Conservation (phyloP, 2,329 filamentous ascomycete genomes). For the Elsinoe arachidis region DNA sequence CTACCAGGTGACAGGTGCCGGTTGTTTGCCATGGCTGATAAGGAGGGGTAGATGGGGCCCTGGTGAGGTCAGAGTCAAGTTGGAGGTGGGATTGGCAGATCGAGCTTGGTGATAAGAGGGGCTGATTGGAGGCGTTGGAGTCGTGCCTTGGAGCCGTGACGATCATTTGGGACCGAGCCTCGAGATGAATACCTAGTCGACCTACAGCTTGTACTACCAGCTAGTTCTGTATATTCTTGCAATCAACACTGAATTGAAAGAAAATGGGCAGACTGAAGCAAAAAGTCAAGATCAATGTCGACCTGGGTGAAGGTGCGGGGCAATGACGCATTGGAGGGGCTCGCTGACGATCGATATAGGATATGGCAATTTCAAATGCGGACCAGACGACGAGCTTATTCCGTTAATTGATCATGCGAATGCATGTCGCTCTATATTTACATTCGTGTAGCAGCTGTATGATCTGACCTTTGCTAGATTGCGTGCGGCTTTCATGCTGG, state of each 20-base stretch:
- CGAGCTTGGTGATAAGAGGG: conserved; percentile 3
- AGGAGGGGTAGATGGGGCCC: conserved; percentile 7
- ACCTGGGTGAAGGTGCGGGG: conserved; percentile 40
- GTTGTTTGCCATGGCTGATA: neutral
- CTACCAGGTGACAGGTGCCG: conserved; percentile 2
- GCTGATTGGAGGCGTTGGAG: neutral
- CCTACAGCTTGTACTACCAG: too few species aligned
- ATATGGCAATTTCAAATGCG: conserved; percentile 43
- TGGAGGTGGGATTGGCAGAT: neutral
- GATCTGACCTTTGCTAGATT: neutral
- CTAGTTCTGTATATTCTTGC: too few species aligned
- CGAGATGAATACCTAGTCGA: too few species aligned
- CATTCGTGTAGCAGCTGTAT: conserved; percentile 45
- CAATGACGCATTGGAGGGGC: neutral
- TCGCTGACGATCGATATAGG: neutral
- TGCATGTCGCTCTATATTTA: conserved; percentile 25
- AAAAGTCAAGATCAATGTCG: conserved; percentile 46
- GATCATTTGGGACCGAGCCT: neutral
- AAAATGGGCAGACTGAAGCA: conserved; percentile 43
- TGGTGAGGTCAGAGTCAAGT: neutral
- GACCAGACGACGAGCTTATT: conserved; percentile 53
- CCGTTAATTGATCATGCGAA: conserved; percentile 55
- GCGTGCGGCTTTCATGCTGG: conserved; percentile 31
- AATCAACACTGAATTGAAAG: too few species aligned
- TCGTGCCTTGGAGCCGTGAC: neutral